phyloP scores from a whole-genome alignment of 2,329 filamentous ascomycete species.

The Penicillium sp. region DNA sequence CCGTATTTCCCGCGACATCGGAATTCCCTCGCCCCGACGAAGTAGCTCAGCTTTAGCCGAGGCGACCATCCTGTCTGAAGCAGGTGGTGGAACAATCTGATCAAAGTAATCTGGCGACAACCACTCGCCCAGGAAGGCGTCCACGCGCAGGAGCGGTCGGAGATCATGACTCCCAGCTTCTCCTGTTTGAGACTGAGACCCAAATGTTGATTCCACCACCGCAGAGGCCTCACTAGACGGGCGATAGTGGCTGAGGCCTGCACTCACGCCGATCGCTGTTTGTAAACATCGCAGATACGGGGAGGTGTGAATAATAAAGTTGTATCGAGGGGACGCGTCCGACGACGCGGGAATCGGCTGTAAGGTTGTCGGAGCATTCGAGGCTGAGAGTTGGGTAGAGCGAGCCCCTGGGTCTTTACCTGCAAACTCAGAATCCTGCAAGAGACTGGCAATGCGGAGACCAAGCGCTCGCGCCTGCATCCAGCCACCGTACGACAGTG shows the following conservation, averaged over 20 bases:
- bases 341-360: conserved; percentile 18
- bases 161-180: conserved; percentile 12
- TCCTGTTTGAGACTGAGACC: neutral
- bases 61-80: conserved; percentile 83
- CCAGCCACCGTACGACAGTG: conserved; percentile 93
- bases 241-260: conserved; percentile 67
- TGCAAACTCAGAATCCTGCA: conserved; percentile 53
- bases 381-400: conserved; percentile 10
- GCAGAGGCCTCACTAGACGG: conserved; percentile 25
- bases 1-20: conserved; percentile 44
- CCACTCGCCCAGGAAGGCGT: conserved; percentile 96
- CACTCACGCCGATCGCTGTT: conserved; percentile 83
- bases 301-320: conserved; percentile 87
- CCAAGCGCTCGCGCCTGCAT: conserved; percentile 82
- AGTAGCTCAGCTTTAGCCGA: conserved; percentile 86
- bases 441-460: conserved; percentile 76
- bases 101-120: conserved; percentile 92
- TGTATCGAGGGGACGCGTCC: conserved; percentile 41
- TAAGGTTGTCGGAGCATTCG: conserved; percentile 13
- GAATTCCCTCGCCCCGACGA: conserved; percentile 69
- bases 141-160: conserved; percentile 67
- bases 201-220: conserved; percentile 6
- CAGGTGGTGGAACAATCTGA: conserved; percentile 84
- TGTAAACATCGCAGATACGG: conserved; percentile 92
- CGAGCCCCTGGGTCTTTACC: conserved; percentile 15